These are phyloP conservation scores for Flammula alnicola DNA, from an alignment of 1,284 basidiomycete species.

Conservation along the genomic window DNA sequence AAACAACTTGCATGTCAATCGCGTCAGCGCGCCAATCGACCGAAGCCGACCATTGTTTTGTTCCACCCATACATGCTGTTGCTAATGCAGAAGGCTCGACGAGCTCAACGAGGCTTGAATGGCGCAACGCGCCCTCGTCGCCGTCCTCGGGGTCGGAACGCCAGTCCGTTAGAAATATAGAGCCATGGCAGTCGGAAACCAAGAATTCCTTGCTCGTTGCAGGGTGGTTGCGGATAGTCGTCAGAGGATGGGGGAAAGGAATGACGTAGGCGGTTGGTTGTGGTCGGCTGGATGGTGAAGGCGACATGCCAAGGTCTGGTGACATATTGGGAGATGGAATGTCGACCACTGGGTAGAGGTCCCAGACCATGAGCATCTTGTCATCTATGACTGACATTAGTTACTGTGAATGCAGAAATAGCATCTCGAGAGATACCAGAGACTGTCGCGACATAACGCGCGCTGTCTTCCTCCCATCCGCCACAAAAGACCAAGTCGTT, in stretches of 20 bases:
- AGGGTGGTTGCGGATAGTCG: conserved; percentile 71
- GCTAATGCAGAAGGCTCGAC: conserved; percentile 69
- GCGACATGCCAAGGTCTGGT: conserved; percentile 30
- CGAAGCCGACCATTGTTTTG: conserved; percentile 56
- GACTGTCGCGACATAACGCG: conserved; percentile 77
- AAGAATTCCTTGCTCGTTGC: conserved; percentile 76
- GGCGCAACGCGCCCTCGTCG: conserved; percentile 57
- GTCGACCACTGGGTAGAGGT: conserved; percentile 76
- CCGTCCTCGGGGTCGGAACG: conserved; percentile 65
- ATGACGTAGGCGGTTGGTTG: conserved; percentile 80
- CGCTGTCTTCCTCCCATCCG: conserved; percentile 64
- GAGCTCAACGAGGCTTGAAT: conserved; percentile 69
- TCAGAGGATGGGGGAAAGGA: conserved; percentile 69
- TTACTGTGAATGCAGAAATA: conserved; percentile 1
- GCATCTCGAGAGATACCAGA: conserved; percentile 53
- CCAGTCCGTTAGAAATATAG: conserved; percentile 79
- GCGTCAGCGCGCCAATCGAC: conserved; percentile 73
- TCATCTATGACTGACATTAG: conserved; percentile 55
- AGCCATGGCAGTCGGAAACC: conserved; percentile 73
- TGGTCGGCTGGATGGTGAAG: conserved; percentile 41
- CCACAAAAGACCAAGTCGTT: conserved; percentile 80
- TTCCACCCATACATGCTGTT: conserved; percentile 50
- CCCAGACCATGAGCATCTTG: conserved; percentile 84
- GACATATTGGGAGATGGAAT: conserved; percentile 33
- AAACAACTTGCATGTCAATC: conserved; percentile 62